A percentile compares a stretch with the other conserved stretches of the same genome.
Evolutionary conservation across 495 filamentous ascomycete genomes (phyloP).

Genomic region (Penicillium ucsense): DNA sequence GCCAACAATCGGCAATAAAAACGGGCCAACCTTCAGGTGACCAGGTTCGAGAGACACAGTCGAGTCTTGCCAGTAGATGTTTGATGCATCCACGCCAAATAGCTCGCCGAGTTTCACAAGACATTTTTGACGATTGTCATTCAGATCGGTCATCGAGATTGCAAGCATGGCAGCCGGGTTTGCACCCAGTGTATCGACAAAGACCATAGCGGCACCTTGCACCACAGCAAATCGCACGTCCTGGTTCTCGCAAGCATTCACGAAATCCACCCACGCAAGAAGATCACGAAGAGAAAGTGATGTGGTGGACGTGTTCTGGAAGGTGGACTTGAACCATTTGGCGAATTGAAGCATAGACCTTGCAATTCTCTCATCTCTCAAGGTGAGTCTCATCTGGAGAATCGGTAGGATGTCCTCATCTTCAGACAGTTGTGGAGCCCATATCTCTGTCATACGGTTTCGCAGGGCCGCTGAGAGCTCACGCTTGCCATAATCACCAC

Average conservation of each 20-base stretch:
- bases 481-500: slow-evolving; percentile 94
- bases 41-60: slow-evolving; percentile 37
- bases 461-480: slow-evolving; percentile 91
- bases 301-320: slow-evolving; percentile 58
- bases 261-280: slow-evolving; percentile 86
- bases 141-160: slow-evolving; percentile 45
- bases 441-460: slow-evolving; percentile 97
- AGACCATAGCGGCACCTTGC: slow-evolving; percentile 91
- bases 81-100: slow-evolving; percentile 49
- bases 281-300: slow-evolving; percentile 84
- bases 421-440: slow-evolving; percentile 78
- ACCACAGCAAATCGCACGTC: slow-evolving; percentile 52
- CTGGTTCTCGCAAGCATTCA: slow-evolving; percentile 51
- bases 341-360: slow-evolving; percentile 72
- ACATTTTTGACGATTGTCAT: slow-evolving; percentile 58
- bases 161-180: slow-evolving; percentile 81
- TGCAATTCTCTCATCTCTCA: slow-evolving; percentile 35
- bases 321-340: slow-evolving; percentile 79
- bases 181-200: slow-evolving; percentile 87
- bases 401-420: slow-evolving; percentile 82
- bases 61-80: slow-evolving; percentile 51
- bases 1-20: slow-evolving; percentile 48
- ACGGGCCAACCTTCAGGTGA: slow-evolving; percentile 58
- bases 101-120: slow-evolving; percentile 61
- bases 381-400: slow-evolving; percentile 60